Evolutionary conservation across 129 eudicot genomes (phyloP).

Genomic region (Chrysanthemum seticuspe): DNA sequence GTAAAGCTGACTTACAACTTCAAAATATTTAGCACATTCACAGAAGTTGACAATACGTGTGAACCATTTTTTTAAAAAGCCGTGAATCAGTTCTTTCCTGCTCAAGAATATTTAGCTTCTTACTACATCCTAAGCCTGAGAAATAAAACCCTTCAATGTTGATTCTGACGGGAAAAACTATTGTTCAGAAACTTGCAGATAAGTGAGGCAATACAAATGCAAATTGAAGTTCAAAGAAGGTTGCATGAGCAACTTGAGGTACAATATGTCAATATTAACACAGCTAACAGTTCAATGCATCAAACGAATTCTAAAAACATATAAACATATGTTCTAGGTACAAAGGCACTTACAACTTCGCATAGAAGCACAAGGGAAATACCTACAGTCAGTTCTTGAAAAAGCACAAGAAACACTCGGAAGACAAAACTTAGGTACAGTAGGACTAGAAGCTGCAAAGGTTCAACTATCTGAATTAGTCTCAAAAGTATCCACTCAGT

Average conservation of each 20-base stretch:
- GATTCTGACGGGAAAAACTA: slow-evolving; percentile 17
- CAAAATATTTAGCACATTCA: too few relatives aligned
- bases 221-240: slow-evolving; percentile 89
- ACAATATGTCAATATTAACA: not conserved
- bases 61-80: too few relatives aligned
- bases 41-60: too few relatives aligned
- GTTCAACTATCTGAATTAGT: slow-evolving; percentile 77
- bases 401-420: slow-evolving; percentile 93
- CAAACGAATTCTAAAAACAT: not conserved
- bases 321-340: slow-evolving; percentile 40
- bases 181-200: slow-evolving; percentile 70
- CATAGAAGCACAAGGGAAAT: slow-evolving; percentile 98
- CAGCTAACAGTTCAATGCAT: too few relatives aligned
- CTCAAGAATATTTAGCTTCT: too few relatives aligned
- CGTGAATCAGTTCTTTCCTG: too few relatives aligned
- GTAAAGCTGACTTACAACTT: too few relatives aligned
- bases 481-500: slow-evolving; percentile 74
- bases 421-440: slow-evolving; percentile 76
- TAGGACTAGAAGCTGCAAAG: slow-evolving; percentile 84
- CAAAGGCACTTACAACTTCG: slow-evolving; percentile 90
- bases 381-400: slow-evolving; percentile 90
- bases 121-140: too few relatives aligned
- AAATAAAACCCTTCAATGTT: not conserved
- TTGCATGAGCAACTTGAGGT: slow-evolving; percentile 80
- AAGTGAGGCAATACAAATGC: slow-evolving; percentile 94